Evolutionary conservation across 2,329 filamentous ascomycete species (phyloP).

Genomic region (Arthroderma uncinatum): DNA sequence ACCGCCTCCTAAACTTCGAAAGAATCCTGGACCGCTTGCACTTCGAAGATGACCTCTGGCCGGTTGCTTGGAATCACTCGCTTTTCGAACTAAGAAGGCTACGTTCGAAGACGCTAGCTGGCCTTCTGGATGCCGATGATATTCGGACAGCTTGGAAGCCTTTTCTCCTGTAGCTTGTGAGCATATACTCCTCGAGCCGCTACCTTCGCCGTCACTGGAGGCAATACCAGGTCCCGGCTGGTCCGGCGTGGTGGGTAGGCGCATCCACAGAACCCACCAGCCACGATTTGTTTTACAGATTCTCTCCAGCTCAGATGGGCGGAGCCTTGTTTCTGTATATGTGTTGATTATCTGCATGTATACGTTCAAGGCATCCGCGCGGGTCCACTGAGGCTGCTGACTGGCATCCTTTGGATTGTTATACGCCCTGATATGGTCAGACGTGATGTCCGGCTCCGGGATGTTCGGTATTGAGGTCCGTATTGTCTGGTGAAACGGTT

Average conservation of each 20-base stretch:
- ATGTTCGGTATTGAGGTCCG: conserved; percentile 55
- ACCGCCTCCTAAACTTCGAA: conserved; percentile 31
- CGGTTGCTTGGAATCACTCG: conserved; percentile 31
- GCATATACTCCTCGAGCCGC: background rate
- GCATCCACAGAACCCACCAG: conserved; percentile 59
- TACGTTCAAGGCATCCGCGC: conserved; percentile 51
- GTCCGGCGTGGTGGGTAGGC: conserved; percentile 27
- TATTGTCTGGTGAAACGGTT: conserved; percentile 47
- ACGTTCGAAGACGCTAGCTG: conserved; percentile 21
- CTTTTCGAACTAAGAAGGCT: conserved; percentile 38
- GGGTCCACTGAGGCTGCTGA: conserved; percentile 33
- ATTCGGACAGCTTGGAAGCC: background rate
- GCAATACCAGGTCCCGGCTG: background rate
- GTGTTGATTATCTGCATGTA: conserved; percentile 50
- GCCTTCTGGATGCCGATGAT: conserved; percentile 8
- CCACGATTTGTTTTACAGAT: conserved; percentile 53
- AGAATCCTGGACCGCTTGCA: conserved; percentile 25
- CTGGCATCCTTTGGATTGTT: conserved; percentile 7
- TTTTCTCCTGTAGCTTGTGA: background rate
- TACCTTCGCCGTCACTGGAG: background rate
- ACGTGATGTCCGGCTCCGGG: conserved; percentile 40
- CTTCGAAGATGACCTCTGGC: conserved; percentile 21
- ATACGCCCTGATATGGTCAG: conserved; percentile 12
- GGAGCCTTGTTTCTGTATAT: conserved; percentile 40
- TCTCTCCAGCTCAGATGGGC: conserved; percentile 43